A percentile compares a stretch with the other conserved stretches of the same genome.
These are phyloP conservation scores for Amanita fuliginea DNA, from an alignment of 768 basidiomycete species.

Conservation along the genomic window DNA sequence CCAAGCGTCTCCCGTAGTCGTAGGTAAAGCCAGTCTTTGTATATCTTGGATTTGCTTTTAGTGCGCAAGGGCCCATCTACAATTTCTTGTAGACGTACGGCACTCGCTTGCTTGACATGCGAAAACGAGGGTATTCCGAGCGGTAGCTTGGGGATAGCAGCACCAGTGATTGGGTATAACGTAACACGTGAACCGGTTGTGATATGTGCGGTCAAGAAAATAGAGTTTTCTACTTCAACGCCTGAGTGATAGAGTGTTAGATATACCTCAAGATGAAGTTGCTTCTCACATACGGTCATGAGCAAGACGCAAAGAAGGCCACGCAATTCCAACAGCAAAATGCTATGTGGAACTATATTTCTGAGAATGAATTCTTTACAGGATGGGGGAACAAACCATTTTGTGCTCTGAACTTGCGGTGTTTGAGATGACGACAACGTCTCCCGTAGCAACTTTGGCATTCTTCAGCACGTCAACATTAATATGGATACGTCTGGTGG, in stretches of 20 bases:
- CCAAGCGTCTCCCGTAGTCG: slow-evolving; percentile 60
- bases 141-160: slow-evolving; percentile 22
- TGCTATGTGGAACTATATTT: slow-evolving; percentile 24
- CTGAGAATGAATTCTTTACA: slow-evolving; percentile 5
- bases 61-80: slow-evolving; percentile 9
- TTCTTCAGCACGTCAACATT: too few relatives aligned
- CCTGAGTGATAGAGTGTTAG: slow-evolving; percentile 23
- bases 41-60: slow-evolving; percentile 21
- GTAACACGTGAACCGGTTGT: slow-evolving; percentile 35
- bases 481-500: too few relatives aligned
- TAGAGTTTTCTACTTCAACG: slow-evolving; percentile 41
- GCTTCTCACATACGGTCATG: slow-evolving; percentile 39
- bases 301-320: slow-evolving; percentile 61
- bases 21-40: slow-evolving; percentile 57
- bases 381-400: slow-evolving; percentile 14
- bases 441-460: background rate
- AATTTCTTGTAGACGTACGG: slow-evolving; percentile 43
- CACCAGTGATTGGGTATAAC: slow-evolving; percentile 36
- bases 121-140: slow-evolving; percentile 40
- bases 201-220: slow-evolving; percentile 52
- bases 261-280: background rate
- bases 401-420: slow-evolving; percentile 19
- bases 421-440: slow-evolving; percentile 5
- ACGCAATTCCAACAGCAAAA: slow-evolving; percentile 59
- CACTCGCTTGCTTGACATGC: slow-evolving; percentile 37